phyloP scores from a whole-genome alignment of 805 yeast genomes.

The Cyberlindnera amylophila region DNA sequence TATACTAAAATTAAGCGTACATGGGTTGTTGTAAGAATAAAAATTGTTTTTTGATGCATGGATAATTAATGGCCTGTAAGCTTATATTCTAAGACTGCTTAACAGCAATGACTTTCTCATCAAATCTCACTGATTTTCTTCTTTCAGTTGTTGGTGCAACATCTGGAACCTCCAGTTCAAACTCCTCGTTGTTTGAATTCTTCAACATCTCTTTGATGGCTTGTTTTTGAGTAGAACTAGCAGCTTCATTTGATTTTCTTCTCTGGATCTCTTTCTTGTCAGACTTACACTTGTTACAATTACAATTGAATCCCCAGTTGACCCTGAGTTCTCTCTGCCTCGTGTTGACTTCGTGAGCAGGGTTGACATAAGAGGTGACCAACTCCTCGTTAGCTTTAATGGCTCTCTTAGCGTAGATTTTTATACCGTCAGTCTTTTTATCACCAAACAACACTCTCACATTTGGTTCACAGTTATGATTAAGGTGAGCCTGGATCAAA shows the following conservation, averaged over 20 bases:
- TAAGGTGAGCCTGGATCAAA: constrained; percentile 63
- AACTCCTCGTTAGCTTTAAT: constrained; percentile 66
- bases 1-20: too few species aligned
- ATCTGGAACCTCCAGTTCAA: constrained; percentile 46
- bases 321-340: constrained; percentile 63
- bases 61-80: too few species aligned
- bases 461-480: constrained; percentile 76
- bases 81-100: constrained; percentile 29
- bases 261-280: constrained; percentile 45
- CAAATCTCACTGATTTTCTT: constrained; percentile 64
- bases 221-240: constrained; percentile 16
- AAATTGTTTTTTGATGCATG: too few species aligned
- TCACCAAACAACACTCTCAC: constrained; percentile 47
- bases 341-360: constrained; percentile 54
- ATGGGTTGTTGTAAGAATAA: too few species aligned
- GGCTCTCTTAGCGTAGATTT: constrained; percentile 54
- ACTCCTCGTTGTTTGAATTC: constrained; percentile 36
- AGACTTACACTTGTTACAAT: constrained; percentile 59
- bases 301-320: constrained; percentile 78
- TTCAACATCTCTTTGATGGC: constrained; percentile 48
- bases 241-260: constrained; percentile 39
- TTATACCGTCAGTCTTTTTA: constrained; percentile 48
- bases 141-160: constrained; percentile 35
- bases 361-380: constrained; percentile 66
- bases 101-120: constrained; percentile 56